Evolutionary conservation across 768 basidiomycete species (phyloP).

Genomic region (Pseudohyphozyma bogoriensis): DNA sequence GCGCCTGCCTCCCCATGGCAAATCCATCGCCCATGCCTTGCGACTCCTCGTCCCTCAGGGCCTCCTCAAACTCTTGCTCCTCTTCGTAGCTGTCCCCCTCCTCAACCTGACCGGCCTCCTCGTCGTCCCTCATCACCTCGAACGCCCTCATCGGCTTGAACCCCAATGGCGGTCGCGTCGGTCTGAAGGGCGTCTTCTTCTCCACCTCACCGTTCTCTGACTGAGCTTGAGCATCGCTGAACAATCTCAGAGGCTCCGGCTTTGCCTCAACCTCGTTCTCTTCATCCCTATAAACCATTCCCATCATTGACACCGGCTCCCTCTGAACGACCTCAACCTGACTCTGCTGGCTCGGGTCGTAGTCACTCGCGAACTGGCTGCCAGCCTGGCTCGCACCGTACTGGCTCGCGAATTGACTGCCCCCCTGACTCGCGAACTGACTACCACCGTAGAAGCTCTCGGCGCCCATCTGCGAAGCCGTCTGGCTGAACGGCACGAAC

Average conservation of each 20-base stretch:
- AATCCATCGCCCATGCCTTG: constrained; percentile 46
- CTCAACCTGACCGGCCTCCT: constrained; percentile 18
- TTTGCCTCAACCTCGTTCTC: background rate
- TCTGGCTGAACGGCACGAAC: constrained; percentile 25
- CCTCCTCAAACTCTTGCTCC: constrained; percentile 7
- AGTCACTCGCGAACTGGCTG: no score
- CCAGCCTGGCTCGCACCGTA: no score
- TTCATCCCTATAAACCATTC: background rate
- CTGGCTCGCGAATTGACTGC: background rate
- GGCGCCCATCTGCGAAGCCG: constrained; percentile 11
- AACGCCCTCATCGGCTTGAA: background rate
- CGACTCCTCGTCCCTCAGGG: constrained; percentile 2
- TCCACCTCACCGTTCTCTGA: background rate
- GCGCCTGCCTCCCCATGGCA: constrained; percentile 22
- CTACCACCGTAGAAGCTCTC: background rate
- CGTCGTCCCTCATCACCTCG: background rate
- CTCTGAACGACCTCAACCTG: background rate
- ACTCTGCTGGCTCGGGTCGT: background rate
- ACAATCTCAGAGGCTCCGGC: constrained; percentile 15
- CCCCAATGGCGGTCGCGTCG: constrained; percentile 18
- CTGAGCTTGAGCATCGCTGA: constrained; percentile 20
- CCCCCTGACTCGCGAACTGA: background rate
- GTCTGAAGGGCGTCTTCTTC: constrained; percentile 10
- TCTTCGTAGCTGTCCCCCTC: constrained; percentile 2
- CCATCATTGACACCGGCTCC: background rate